These are phyloP conservation scores for Edaphochlamys debaryana DNA, from an alignment of 139 green algal genomes.

Conservation along the genomic window DNA sequence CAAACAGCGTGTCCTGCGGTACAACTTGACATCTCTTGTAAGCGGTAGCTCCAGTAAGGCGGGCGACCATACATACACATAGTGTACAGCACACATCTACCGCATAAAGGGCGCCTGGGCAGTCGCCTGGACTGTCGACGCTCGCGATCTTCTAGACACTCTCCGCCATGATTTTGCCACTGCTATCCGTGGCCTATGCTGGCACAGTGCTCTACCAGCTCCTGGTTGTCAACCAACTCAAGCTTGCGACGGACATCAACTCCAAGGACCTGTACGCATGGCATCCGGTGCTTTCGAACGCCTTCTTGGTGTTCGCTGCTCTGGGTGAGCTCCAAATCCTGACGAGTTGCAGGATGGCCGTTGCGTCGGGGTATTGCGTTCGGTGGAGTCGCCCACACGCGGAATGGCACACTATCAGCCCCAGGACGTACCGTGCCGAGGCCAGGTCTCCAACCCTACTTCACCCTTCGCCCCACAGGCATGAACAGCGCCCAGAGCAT, in stretches of 20 bases:
- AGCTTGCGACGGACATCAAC: no score
- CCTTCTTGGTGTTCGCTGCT: constrained; percentile 17
- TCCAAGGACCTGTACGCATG: constrained; percentile 14
- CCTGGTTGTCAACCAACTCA: background rate
- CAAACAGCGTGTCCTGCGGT: no score
- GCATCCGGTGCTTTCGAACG: constrained; percentile 5
- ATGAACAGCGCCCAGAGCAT: constrained; percentile 4
- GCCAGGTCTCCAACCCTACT: background rate
- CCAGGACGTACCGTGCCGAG: background rate
- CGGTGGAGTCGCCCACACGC: no score
- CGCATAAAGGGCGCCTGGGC: no score
- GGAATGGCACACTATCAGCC: background rate
- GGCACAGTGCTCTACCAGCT: constrained; percentile 21
- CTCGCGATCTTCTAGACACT: no score
- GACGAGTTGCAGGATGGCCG: background rate
- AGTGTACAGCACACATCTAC: no score
- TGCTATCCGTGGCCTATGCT: constrained; percentile 2
- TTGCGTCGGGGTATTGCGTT: no score
- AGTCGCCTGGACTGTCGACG: no score
- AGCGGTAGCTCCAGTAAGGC: no score
- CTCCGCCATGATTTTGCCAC: constrained; percentile 7
- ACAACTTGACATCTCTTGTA: no score
- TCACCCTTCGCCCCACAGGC: background rate
- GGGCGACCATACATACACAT: no score
- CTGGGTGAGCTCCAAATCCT: background rate